Evolutionary conservation across 73 alveolate genomes (phyloP).

Genomic region (Effrenium voratum): DNA sequence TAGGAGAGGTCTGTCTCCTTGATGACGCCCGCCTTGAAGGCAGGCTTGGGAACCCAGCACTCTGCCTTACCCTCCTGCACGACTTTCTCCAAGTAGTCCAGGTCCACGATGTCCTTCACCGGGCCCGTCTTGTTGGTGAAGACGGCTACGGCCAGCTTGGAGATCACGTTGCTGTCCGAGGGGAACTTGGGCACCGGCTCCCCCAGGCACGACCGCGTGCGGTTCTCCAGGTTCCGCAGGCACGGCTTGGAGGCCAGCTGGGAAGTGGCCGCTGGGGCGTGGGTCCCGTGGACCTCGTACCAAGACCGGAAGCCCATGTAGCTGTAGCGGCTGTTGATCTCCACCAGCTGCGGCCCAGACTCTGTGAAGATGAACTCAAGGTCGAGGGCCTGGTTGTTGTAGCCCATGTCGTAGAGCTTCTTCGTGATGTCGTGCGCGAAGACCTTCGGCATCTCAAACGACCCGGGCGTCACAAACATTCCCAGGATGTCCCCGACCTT

Average conservation of each 20-base stretch:
- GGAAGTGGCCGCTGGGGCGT: neutral
- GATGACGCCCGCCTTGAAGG: slow-evolving; percentile 32
- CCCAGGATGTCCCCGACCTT: slow-evolving; percentile 37
- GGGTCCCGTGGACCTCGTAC: neutral
- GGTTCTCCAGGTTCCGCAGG: slow-evolving; percentile 50
- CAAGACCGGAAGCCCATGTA: slow-evolving; percentile 70
- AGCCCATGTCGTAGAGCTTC: slow-evolving; percentile 70
- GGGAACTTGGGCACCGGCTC: slow-evolving; percentile 22
- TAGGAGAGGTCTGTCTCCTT: slow-evolving; percentile 12
- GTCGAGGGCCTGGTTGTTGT: slow-evolving; percentile 78
- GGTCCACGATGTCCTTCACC: slow-evolving; percentile 43
- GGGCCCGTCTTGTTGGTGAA: slow-evolving; percentile 46
- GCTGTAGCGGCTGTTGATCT: slow-evolving; percentile 83
- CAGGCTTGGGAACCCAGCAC: slow-evolving; percentile 82
- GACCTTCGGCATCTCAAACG: slow-evolving; percentile 55
- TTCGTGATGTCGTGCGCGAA: slow-evolving; percentile 39
- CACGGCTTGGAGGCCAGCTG: neutral
- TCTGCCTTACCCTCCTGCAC: slow-evolving; percentile 60
- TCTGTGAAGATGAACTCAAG: slow-evolving; percentile 57
- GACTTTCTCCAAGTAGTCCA: slow-evolving; percentile 43
- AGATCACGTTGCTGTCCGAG: slow-evolving; percentile 35
- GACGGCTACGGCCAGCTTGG: slow-evolving; percentile 70
- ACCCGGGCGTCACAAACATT: slow-evolving; percentile 88
- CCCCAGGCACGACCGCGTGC: slow-evolving; percentile 38
- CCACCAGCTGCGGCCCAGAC: slow-evolving; percentile 61